A percentile compares a stretch with the other conserved stretches of the same genome.
Evolutionary conservation across 2,329 filamentous ascomycete species (phyloP).

Genomic region (Neophaeococcomyces aloes): DNA sequence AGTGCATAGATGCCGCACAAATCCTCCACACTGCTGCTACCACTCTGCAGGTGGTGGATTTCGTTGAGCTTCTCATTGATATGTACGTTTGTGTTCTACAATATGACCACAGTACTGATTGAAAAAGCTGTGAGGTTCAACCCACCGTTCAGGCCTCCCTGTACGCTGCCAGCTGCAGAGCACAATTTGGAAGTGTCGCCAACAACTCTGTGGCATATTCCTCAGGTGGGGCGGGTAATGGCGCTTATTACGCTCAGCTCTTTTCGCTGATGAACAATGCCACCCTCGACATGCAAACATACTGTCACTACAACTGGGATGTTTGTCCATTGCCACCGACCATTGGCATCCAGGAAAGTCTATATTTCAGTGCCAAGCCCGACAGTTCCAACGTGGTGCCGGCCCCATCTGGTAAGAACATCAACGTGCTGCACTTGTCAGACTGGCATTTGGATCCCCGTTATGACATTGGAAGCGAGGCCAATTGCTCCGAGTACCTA

Average conservation of each 20-base stretch:
- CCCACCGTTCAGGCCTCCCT: conserved; percentile 12
- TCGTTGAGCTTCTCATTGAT: conserved; percentile 18
- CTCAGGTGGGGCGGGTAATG: conserved; percentile 14
- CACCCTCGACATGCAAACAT: conserved; percentile 19
- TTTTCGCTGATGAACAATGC: conserved; percentile 20
- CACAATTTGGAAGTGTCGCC: conserved; percentile 11
- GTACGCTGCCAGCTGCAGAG: conserved; percentile 16
- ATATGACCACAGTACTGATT: no score
- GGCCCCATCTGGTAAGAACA: conserved; percentile 17
- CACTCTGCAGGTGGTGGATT: conserved; percentile 15
- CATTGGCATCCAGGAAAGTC: conserved; percentile 19
- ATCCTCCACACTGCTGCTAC: conserved; percentile 21
- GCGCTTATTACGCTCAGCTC: conserved; percentile 20
- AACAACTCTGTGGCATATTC: not conserved
- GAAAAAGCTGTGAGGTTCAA: conserved; percentile 9
- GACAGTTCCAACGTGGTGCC: conserved; percentile 16
- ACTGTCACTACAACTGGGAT: conserved; percentile 14
- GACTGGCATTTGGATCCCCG: conserved; percentile 25
- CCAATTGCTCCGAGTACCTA: conserved; percentile 23
- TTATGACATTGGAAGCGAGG: conserved; percentile 25
- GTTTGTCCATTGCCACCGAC: conserved; percentile 15
- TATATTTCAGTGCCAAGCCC: conserved; percentile 21
- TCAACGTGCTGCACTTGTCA: conserved; percentile 25
- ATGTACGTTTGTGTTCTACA: conserved; percentile 8
- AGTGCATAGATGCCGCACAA: conserved; percentile 19